Conservation (phyloP, 441 rosid genomes). For the Erodium trifolium region DNA sequence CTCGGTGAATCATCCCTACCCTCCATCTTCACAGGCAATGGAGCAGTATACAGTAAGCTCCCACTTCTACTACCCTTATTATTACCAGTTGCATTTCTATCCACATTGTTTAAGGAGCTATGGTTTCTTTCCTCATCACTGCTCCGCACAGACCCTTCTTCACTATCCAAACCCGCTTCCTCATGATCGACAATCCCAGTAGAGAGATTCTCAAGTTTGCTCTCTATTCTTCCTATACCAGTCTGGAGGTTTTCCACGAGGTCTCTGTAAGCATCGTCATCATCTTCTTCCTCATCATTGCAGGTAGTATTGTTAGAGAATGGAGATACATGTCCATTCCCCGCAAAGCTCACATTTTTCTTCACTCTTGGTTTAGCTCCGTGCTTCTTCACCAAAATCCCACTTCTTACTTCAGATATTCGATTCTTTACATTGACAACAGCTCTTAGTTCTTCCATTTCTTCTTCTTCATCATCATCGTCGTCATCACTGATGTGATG, state of each 20-base stretch:
- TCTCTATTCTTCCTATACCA: conserved; percentile 27
- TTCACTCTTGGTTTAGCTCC: conserved; percentile 37
- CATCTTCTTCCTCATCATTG: conserved; percentile 20
- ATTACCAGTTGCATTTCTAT: conserved; percentile 13
- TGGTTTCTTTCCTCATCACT: conserved; percentile 28
- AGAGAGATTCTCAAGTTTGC: conserved; percentile 22
- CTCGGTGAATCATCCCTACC: conserved; percentile 36
- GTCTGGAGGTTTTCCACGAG: conserved; percentile 18
- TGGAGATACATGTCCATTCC: conserved; percentile 28
- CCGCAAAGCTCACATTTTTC: conserved; percentile 47
- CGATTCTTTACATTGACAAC: conserved; percentile 8
- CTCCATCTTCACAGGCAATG: conserved; percentile 76
- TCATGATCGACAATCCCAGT: conserved; percentile 25
- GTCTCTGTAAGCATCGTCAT: conserved; percentile 23
- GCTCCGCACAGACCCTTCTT: conserved; percentile 25
- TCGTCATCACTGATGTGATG: conserved; percentile 35
- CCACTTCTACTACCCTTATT: conserved; percentile 27
- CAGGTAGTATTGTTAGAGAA: too few relatives aligned
- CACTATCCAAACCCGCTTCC: conserved; percentile 23
- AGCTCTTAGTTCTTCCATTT: conserved; percentile 20
- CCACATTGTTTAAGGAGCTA: conserved; percentile 17
- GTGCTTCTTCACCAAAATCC: conserved; percentile 26
- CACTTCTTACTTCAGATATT: conserved; percentile 13
- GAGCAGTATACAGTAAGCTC: conserved; percentile 49
- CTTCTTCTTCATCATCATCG: conserved; percentile 29